phyloP scores from a whole-genome alignment of 2,329 filamentous ascomycete species.

The Cryphonectria radicalis region DNA sequence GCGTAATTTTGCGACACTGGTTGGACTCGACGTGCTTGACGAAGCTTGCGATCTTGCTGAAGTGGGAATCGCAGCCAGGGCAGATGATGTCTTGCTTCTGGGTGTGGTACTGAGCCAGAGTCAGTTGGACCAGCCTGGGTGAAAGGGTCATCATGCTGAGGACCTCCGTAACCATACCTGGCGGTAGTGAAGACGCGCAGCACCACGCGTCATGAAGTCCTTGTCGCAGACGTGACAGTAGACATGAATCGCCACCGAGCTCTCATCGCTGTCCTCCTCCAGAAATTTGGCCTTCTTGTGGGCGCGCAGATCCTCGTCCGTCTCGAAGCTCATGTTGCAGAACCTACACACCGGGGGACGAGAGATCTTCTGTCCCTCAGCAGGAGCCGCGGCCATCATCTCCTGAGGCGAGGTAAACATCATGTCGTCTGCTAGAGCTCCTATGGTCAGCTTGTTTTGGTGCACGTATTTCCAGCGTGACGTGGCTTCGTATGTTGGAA shows the following conservation, averaged over 20 bases:
- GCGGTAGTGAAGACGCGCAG: constrained; percentile 41
- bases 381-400: not conserved
- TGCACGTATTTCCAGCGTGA: not conserved
- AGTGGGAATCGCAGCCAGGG: constrained; percentile 49
- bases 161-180: constrained; percentile 35
- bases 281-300: constrained; percentile 38
- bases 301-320: constrained; percentile 31
- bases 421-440: not conserved
- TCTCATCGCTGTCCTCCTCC: constrained; percentile 25
- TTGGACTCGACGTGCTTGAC: constrained; percentile 51
- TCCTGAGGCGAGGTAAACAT: too few species aligned
- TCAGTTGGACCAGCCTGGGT: not conserved
- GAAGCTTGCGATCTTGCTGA: constrained; percentile 43
- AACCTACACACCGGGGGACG: constrained; percentile 25
- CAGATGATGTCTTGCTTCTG: constrained; percentile 48
- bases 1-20: constrained; percentile 43
- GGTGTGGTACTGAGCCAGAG: constrained; percentile 42
- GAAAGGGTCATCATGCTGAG: too few species aligned
- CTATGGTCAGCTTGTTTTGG: not conserved
- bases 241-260: constrained; percentile 34
- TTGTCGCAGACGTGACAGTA: constrained; percentile 45
- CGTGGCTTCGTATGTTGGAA: not conserved
- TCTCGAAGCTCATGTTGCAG: constrained; percentile 26
- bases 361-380: not conserved
- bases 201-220: constrained; percentile 41